Evolutionary conservation across 2,329 filamentous ascomycete species (phyloP), one percentile per base, ranked within the genome.

Genomic region (Sporothrix pseudoabietina): DNA sequence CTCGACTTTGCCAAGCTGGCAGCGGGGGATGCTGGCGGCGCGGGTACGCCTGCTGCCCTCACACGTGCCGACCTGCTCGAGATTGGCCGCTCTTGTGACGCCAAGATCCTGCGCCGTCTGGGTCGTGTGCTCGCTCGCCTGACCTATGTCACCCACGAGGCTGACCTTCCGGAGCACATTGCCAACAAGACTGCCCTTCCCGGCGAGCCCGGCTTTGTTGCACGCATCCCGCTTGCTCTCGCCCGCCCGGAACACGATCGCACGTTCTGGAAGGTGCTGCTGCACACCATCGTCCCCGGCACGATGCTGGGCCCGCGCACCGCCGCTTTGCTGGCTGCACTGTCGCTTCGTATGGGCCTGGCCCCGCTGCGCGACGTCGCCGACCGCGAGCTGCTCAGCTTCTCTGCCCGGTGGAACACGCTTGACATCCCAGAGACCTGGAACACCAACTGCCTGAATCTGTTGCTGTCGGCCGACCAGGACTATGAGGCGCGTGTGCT

Each of bases 21-120:
- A 3, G 22, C 39, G 7, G 73, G 74, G 3, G 71, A 76, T 3
- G 73, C 76, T 0, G 77, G 77, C 0, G 77, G 73, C 4, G 78
- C 3, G 77, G 77, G 78, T 1, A 74, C 81, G 22, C 35, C 69
- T 3, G 39, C 10, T 26, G 80, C 79, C 3, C 83, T 87, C 72
- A 82, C 82, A 1, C 81, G 84, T 12, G 80, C 79, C 0, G 85
- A 87, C 69, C 80, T 87, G 12, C 79, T 87, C 0, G 85, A 87
- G 72, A 86, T 87, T 73, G 84, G 84, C 8, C 80, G 85, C 14
- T 87, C 85, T 0, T 87, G 86, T 76, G 82, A 87, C 69, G 80
- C 82, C 69, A 80, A 79, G 3, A 84, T 87, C 68, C 81, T 87
- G 1, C 82, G 82, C 14, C 82, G 85, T 0, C 79, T 87, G 1